Evolutionary conservation across 1,139 yeast genomes (phyloP).

Genomic region (Candida freyschussii): DNA sequence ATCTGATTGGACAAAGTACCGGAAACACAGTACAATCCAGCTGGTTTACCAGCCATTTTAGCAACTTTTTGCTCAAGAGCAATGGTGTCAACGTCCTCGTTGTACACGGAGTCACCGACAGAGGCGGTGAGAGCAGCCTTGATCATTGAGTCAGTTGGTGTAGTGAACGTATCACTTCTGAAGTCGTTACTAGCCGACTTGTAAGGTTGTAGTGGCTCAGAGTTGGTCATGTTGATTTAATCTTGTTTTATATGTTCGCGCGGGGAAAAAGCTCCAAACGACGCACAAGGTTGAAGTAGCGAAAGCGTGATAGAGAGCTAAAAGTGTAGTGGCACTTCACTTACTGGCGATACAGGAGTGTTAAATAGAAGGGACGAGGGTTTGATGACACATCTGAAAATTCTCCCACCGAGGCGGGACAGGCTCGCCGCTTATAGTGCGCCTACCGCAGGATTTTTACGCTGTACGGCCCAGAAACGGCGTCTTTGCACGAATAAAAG

Average conservation of each 20-base stretch:
- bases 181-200: constrained; percentile 48
- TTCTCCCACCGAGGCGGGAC: too few species aligned
- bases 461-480: too few species aligned
- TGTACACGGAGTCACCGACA: constrained; percentile 84
- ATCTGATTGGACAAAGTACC: constrained; percentile 92
- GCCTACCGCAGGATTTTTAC: too few species aligned
- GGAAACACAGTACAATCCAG: constrained; percentile 79
- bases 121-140: constrained; percentile 56
- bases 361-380: too few species aligned
- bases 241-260: neutral
- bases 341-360: too few species aligned
- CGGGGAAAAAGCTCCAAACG: too few species aligned
- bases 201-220: constrained; percentile 24
- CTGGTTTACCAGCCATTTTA: constrained; percentile 71
- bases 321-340: too few species aligned
- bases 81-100: constrained; percentile 71
- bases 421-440: too few species aligned
- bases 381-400: too few species aligned
- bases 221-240: constrained; percentile 6
- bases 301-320: too few species aligned
- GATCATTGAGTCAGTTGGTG: constrained; percentile 77
- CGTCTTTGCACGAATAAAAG: too few species aligned
- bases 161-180: constrained; percentile 90
- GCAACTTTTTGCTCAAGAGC: constrained; percentile 65
- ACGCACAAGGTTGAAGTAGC: too few species aligned